Conservation (phyloP, 1,139 yeast species). For the Geotrichum fermentans region DNA sequence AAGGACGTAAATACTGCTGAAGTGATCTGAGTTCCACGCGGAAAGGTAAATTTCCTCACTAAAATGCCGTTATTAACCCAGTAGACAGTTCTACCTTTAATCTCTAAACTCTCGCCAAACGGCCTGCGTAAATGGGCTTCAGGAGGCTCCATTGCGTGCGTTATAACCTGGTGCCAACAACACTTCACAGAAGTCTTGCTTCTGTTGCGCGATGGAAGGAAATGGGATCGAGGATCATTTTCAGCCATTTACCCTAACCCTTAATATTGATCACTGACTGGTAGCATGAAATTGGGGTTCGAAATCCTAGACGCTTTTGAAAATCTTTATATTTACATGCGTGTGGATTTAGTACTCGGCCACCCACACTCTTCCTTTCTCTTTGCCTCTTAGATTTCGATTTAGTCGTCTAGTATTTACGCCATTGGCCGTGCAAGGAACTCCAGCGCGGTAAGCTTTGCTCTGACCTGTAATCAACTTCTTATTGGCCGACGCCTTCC, state of each 20-base stretch:
- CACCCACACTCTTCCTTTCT: neutral
- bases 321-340: constrained; percentile 6
- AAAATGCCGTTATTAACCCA: constrained; percentile 50
- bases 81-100: constrained; percentile 32
- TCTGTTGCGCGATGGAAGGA: neutral
- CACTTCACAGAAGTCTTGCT: too few relatives aligned
- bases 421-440: too few relatives aligned
- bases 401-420: too few relatives aligned
- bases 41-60: constrained; percentile 48
- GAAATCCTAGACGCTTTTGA: neutral
- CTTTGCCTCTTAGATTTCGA: neutral
- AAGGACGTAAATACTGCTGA: constrained; percentile 49
- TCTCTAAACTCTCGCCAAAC: constrained; percentile 16
- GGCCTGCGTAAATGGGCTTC: neutral
- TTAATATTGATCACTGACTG: neutral
- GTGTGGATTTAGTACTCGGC: constrained; percentile 1
- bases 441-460: too few relatives aligned
- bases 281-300: neutral
- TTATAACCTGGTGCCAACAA: neutral
- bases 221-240: neutral
- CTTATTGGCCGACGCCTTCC: too few relatives aligned
- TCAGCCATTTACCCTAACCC: neutral
- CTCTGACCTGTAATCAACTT: too few relatives aligned
- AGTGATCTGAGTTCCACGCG: constrained; percentile 43
- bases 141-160: neutral